Percentiles rank a stretch among this genome's conserved stretches.
phyloP scores from a whole-genome alignment of 1,284 basidiomycete species.

The Ceratobasidium sp. region DNA sequence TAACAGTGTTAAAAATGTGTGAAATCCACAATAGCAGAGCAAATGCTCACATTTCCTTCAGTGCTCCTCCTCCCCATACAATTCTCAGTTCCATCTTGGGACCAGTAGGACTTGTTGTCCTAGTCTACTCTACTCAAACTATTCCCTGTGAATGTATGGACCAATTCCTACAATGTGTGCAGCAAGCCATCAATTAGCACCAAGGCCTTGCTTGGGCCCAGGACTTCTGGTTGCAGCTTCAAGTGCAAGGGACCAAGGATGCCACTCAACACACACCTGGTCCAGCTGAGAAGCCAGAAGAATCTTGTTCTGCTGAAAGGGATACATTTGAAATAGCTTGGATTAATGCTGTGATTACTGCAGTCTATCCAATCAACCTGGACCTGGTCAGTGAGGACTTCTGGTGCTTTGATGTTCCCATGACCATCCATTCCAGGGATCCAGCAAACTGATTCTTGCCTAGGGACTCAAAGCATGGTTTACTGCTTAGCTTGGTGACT shows the following conservation, averaged over 20 bases:
- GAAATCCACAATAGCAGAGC: too few species aligned
- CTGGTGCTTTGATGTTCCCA: background rate
- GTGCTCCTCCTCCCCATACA: too few species aligned
- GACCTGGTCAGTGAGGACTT: background rate
- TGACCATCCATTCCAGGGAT: background rate
- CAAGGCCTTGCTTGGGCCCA: background rate
- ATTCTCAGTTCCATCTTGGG: too few species aligned
- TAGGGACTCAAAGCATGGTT: background rate
- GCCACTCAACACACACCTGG: background rate
- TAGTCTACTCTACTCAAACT: background rate
- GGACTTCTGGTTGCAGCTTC: background rate
- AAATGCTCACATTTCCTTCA: too few species aligned
- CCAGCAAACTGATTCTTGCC: background rate
- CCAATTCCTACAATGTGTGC: background rate
- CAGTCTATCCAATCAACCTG: background rate
- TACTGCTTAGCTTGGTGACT: background rate
- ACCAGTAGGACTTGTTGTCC: too few species aligned
- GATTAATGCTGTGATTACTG: background rate
- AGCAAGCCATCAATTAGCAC: background rate
- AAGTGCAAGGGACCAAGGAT: background rate
- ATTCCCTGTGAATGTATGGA: background rate
- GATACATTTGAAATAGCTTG: background rate
- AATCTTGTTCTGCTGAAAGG: background rate
- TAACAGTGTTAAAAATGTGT: too few species aligned
- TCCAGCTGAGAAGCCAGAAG: background rate